phyloP scores from a whole-genome alignment of 1,284 basidiomycete genomes.

The Rhodotorula sp. region DNA sequence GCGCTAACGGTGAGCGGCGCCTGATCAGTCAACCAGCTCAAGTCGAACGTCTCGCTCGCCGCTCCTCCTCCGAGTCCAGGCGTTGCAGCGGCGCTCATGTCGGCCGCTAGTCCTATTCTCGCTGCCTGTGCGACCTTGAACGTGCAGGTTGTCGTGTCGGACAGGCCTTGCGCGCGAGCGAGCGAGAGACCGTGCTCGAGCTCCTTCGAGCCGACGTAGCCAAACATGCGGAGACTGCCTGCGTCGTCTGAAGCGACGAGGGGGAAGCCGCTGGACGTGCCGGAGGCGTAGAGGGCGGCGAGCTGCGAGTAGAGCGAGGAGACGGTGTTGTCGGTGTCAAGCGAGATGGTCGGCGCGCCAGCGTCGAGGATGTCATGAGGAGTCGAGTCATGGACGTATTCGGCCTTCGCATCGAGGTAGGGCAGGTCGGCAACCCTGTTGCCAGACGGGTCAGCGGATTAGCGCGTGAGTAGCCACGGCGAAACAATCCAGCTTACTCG shows the following conservation, averaged over 20 bases:
- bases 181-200: constrained; percentile 77
- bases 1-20: constrained; percentile 34
- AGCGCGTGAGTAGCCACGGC: too few relatives aligned
- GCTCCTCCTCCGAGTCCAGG: not conserved
- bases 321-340: constrained; percentile 70
- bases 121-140: constrained; percentile 27
- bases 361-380: constrained; percentile 53
- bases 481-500: constrained; percentile 55
- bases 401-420: constrained; percentile 64
- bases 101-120: not conserved
- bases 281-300: constrained; percentile 58
- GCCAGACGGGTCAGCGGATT: too few relatives aligned
- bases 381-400: constrained; percentile 34
- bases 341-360: constrained; percentile 62
- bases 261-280: constrained; percentile 85
- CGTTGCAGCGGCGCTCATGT: not conserved
- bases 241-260: constrained; percentile 56
- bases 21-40: constrained; percentile 47
- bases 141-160: constrained; percentile 27
- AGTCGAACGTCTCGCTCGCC: constrained; percentile 45
- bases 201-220: constrained; percentile 88
- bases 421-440: constrained; percentile 69
- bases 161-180: constrained; percentile 16
- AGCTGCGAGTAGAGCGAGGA: constrained; percentile 66
- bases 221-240: constrained; percentile 63